Evolutionary conservation across 495 filamentous ascomycete species (phyloP), one percentile per base, ranked within the genome.

Genomic region (Hypoxylon intermedium): DNA sequence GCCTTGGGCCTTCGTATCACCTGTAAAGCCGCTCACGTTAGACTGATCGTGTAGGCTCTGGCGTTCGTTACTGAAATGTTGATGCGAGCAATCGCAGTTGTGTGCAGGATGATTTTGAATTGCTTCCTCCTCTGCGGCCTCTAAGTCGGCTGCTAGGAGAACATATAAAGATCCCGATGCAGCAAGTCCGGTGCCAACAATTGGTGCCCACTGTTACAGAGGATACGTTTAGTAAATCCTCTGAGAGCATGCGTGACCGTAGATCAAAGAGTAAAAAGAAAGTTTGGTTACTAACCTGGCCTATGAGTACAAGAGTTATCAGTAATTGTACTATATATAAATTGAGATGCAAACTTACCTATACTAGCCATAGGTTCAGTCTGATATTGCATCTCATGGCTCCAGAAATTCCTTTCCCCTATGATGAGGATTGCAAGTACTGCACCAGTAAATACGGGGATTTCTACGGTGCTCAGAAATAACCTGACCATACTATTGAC

Each of bases 391-490:
- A 86, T 75, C 47, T 75, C 75, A 0, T 2, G 0, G 47, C 81
- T 86, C 58, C 70, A 85, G 58, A 87, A 85, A 54, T 87, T 87
- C 54, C 70, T 71, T 58, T 86, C 85, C 9, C 85, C 84, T 6
- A 79, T 68, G 16, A 82, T 64, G 45, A 87, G 67, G 43, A 87
- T 79, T 2, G 78, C 79, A 6, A 85, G 43, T 3, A 86, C 79
- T 12, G 78, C 82, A 41, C 72, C 81, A 26, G 67, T 73, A 23
- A 85, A 84, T 0, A 87, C 48, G 0, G 83, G 83, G 33, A 83
- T 68, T 49, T 83, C 82, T 12, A 84, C 66, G 20, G 76, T 74
- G 34, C 73, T 73, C 30, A 84, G 54, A 53, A 81, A 77, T 11
- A 60, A 42, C 28, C 76, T 67, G 11, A 85, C 73, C 34, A 63